Evolutionary conservation across 768 basidiomycete genomes (phyloP).

Genomic region (Postia placenta): DNA sequence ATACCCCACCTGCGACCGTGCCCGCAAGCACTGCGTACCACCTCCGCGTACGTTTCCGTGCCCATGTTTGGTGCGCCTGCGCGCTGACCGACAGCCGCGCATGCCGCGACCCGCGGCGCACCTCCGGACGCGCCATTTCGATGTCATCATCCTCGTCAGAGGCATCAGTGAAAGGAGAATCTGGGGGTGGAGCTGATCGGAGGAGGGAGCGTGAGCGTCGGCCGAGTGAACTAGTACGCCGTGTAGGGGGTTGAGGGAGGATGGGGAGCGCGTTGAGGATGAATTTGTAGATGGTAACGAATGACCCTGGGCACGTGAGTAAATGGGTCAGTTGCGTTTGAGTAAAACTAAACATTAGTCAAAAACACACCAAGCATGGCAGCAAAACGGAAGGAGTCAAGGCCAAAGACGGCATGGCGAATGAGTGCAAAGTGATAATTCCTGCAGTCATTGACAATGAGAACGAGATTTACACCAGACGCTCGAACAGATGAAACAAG

Average conservation of each 20-base stretch:
- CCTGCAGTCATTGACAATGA: constrained; percentile 29
- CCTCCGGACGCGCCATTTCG: constrained; percentile 8
- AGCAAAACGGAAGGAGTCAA: constrained; percentile 78
- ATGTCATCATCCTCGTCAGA: constrained; percentile 15
- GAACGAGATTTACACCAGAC: too few species aligned
- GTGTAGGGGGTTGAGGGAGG: constrained; percentile 41
- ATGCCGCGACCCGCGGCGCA: constrained; percentile 14
- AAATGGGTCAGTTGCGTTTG: background rate
- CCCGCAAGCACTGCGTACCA: constrained; percentile 85
- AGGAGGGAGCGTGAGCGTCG: constrained; percentile 18
- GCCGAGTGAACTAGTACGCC: constrained; percentile 19
- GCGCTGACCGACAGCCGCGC: constrained; percentile 57
- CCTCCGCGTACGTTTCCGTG: constrained; percentile 58
- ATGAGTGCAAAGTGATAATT: constrained; percentile 60
- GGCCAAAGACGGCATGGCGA: constrained; percentile 77
- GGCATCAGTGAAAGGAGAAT: background rate
- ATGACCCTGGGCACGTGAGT: constrained; percentile 44
- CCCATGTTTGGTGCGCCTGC: constrained; percentile 55
- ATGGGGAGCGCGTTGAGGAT: constrained; percentile 75
- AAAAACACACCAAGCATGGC: constrained; percentile 69
- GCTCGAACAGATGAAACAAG: background rate
- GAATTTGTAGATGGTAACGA: constrained; percentile 73
- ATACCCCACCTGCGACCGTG: constrained; percentile 62
- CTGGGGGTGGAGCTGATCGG: background rate
- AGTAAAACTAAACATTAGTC: background rate